phyloP scores from a whole-genome alignment of 495 filamentous ascomycete genomes.

The Trichoderma reesei region DNA sequence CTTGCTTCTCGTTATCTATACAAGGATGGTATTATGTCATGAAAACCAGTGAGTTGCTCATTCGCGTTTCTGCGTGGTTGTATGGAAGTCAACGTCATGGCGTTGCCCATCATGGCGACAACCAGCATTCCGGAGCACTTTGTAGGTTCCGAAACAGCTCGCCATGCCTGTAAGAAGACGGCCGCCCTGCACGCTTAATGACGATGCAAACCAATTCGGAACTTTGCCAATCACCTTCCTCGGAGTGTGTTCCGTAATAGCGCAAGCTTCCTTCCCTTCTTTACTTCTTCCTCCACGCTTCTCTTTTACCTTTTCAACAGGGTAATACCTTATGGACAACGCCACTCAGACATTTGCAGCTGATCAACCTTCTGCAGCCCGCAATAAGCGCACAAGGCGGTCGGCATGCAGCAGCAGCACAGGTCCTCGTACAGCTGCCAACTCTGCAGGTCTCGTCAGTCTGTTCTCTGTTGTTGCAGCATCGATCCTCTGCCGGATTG shows the following conservation, averaged over 20 bases:
- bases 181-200: not conserved
- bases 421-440: no score
- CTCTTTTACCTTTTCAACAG: not conserved
- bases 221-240: not conserved
- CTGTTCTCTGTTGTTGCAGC: no score
- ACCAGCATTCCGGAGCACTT: not conserved
- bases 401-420: constrained; percentile 3
- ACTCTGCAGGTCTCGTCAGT: no score
- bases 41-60: no score
- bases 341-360: not conserved
- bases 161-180: not conserved
- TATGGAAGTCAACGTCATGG: not conserved
- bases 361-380: not conserved
- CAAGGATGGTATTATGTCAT: no score
- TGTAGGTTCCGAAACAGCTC: not conserved
- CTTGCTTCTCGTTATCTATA: no score
- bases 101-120: no score
- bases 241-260: not conserved
- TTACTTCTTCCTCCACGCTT: not conserved
- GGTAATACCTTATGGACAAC: not conserved
- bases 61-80: no score
- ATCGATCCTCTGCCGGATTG: no score
- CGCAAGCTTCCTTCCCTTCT: not conserved
- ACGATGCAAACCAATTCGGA: not conserved
- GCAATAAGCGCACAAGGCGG: not conserved